These are phyloP conservation scores for Crithidia bombi DNA, from an alignment of 208 protist genomes.

Conservation along the genomic window DNA sequence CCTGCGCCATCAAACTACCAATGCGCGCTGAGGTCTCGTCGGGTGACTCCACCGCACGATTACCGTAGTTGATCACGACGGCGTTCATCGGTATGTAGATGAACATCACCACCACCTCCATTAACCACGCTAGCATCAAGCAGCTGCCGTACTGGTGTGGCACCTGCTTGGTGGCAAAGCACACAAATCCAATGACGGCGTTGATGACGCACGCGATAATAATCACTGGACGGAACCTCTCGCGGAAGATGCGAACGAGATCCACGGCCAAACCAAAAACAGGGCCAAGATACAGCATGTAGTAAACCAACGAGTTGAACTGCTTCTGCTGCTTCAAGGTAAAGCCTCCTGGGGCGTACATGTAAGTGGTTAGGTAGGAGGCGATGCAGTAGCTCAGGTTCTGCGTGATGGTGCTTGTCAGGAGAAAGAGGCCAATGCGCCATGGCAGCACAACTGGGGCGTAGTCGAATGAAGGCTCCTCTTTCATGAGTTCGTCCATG, in stretches of 20 bases:
- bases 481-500: slow-evolving; percentile 20
- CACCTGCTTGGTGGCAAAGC: slow-evolving; percentile 16
- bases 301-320: slow-evolving; percentile 29
- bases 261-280: slow-evolving; percentile 42
- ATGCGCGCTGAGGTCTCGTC: slow-evolving; percentile 37
- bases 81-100: slow-evolving; percentile 47
- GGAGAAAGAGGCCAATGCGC: slow-evolving; percentile 41
- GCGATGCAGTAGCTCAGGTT: slow-evolving; percentile 34
- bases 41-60: slow-evolving; percentile 24
- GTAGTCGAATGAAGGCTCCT: slow-evolving; percentile 6
- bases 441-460: slow-evolving; percentile 34
- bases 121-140: slow-evolving; percentile 27
- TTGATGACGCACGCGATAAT: slow-evolving; percentile 35
- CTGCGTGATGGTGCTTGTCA: slow-evolving; percentile 37
- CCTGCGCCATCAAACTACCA: slow-evolving; percentile 42
- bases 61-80: slow-evolving; percentile 37
- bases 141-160: slow-evolving; percentile 4
- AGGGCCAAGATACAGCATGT: slow-evolving; percentile 38
- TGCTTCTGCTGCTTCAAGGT: slow-evolving; percentile 18
- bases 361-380: slow-evolving; percentile 4
- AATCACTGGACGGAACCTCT: slow-evolving; percentile 40
- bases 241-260: slow-evolving; percentile 27
- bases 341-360: slow-evolving; percentile 16
- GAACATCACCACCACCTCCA: slow-evolving; percentile 40
- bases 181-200: slow-evolving; percentile 32